phyloP scores from a whole-genome alignment of 805 yeast species.

The Candida ulmi region DNA sequence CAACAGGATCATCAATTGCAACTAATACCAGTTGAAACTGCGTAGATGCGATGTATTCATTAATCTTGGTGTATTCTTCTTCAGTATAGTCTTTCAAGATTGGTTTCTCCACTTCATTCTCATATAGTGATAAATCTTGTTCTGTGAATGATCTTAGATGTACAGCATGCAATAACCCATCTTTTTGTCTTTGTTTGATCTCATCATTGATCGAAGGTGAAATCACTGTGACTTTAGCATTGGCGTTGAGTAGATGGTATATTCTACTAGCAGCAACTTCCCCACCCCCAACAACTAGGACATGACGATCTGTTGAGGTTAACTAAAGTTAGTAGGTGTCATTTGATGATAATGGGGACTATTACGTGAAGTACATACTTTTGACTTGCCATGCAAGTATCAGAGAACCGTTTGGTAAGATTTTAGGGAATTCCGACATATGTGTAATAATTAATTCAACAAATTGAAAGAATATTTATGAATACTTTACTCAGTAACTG shows the following conservation, averaged over 20 bases:
- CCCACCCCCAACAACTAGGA: conserved; percentile 73
- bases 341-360: conserved; percentile 5
- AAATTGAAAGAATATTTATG: too few relatives aligned
- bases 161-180: conserved; percentile 40
- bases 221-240: conserved; percentile 65
- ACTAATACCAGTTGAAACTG: conserved; percentile 63
- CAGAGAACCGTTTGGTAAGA: conserved; percentile 45
- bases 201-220: conserved; percentile 36
- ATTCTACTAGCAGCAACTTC: conserved; percentile 73
- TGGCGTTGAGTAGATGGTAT: conserved; percentile 59
- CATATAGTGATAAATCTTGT: conserved; percentile 47
- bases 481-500: too few relatives aligned
- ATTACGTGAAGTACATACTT: conserved; percentile 27
- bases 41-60: conserved; percentile 22
- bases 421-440: conserved; percentile 10
- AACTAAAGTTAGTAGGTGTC: background rate
- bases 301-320: conserved; percentile 38
- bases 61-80: conserved; percentile 22
- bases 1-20: conserved; percentile 66
- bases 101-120: conserved; percentile 15
- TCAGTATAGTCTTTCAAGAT: conserved; percentile 8
- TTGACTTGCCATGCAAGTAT: conserved; percentile 72
- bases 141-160: conserved; percentile 38
- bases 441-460: background rate
- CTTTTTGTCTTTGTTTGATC: conserved; percentile 26